These are phyloP conservation scores for Ceratopteris richardii DNA, from an alignment of 75 land plant genomes.

Conservation along the genomic window DNA sequence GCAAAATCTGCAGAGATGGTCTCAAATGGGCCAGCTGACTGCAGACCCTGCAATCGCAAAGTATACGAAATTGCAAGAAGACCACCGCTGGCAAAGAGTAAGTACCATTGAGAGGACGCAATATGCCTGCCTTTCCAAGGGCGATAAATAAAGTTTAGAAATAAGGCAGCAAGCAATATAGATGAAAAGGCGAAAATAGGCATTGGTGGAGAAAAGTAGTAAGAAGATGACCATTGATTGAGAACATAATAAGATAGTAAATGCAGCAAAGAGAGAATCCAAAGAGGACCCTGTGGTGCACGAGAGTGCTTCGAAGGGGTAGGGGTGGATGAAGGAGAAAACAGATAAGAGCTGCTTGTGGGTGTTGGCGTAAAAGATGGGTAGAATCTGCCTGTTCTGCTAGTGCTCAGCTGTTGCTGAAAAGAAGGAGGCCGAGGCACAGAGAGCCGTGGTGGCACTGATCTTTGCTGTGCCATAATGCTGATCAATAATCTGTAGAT, in stretches of 20 bases:
- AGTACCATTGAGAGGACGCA: constrained; percentile 2
- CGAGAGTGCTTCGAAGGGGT: constrained; percentile 25
- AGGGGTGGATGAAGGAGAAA: constrained; percentile 24
- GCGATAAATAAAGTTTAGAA: constrained; percentile 2
- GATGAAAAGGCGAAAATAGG: constrained; percentile 1
- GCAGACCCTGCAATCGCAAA: constrained; percentile 22
- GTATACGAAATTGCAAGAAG: constrained; percentile 6
- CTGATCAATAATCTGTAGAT: no score
- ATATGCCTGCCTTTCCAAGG: constrained; percentile 12
- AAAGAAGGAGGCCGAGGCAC: not conserved
- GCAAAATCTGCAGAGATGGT: constrained; percentile 57
- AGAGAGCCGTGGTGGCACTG: constrained; percentile 1
- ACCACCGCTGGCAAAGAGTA: constrained; percentile 8
- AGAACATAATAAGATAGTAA: constrained; percentile 3
- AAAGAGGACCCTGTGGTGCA: constrained; percentile 15
- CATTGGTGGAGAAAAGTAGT: not conserved
- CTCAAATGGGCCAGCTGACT: constrained; percentile 49
- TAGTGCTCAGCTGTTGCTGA: not conserved
- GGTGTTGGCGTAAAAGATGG: not conserved
- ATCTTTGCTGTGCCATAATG: constrained; percentile 3
- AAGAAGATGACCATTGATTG: constrained; percentile 1
- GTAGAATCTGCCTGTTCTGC: not conserved
- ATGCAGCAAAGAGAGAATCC: constrained; percentile 18
- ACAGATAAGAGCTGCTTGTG: constrained; percentile 1
- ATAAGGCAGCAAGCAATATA: constrained; percentile 4